Conservation (phyloP, 192 early-diverging fungal species). For the Linnemannia exigua region DNA sequence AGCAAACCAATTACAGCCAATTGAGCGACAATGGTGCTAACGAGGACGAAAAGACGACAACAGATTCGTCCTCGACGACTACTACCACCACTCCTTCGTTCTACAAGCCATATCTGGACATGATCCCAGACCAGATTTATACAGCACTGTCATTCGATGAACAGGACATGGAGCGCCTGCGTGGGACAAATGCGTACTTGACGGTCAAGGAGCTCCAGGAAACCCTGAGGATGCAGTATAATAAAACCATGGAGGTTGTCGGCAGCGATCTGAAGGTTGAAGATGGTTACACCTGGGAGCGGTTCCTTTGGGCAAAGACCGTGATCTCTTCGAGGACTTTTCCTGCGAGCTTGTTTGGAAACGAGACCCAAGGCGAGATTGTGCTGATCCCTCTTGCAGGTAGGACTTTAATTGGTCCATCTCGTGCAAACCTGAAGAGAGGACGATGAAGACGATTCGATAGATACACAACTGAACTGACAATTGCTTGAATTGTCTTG, state of each 20-base stretch:
- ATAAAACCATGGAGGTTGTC: conserved; percentile 42
- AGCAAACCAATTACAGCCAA: conserved; percentile 46
- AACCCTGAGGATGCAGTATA: conserved; percentile 50
- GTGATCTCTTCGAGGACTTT: conserved; percentile 72
- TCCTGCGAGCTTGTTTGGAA: conserved; percentile 67
- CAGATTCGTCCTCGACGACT: neutral
- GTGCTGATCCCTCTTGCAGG: conserved; percentile 71
- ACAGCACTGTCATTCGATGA: conserved; percentile 68
- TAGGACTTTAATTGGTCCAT: neutral
- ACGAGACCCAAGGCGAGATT: conserved; percentile 37
- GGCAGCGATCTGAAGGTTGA: conserved; percentile 21
- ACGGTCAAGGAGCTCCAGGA: conserved; percentile 60
- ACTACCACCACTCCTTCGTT: conserved; percentile 59
- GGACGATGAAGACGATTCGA: neutral
- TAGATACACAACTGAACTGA: neutral
- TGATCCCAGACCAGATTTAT: conserved; percentile 66
- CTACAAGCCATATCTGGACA: conserved; percentile 73
- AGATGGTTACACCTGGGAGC: conserved; percentile 56
- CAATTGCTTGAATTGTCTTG: neutral
- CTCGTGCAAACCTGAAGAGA: too few relatives aligned
- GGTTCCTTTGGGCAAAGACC: conserved; percentile 72
- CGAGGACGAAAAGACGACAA: neutral
- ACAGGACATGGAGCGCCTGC: conserved; percentile 61
- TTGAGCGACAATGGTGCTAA: neutral
- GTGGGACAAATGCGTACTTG: conserved; percentile 67